Base-by-base conservation (phyloP, 306 rosid genomes). In the Calophaca sinica region DNA sequence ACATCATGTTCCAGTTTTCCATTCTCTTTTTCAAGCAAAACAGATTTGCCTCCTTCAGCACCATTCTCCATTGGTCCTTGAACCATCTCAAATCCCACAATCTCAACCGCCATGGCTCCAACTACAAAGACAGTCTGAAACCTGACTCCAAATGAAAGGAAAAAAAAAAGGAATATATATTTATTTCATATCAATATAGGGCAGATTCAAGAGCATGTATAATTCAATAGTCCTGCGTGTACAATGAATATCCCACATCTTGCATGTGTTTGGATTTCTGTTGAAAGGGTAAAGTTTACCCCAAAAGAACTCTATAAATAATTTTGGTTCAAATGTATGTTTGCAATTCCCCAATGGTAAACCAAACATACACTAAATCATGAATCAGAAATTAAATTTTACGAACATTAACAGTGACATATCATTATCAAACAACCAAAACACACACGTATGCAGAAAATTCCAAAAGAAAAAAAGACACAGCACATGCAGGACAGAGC, bases 31-130 rank as follows among this genome's bases (percentile, higher is more conserved):
- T 72, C 86, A 68, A 33, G 55, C n/a, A 68, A 68, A 73, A 73
- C 77, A 9, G 88, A 67, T 75, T 80, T 78, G 45, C 84, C 97
- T 77, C 74, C 90, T 57, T 65, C 87, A 54, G 84, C 29, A 5
- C 71, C 52, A 41, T 80, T 77, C 31, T 85, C 98, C 72, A 72
- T 71, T 20, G 93, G 99, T 54, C 86, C 94, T 68, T 86, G 77
- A 80, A 90, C 96, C 87, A 79, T 86, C 91, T 92, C 99, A 75
- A 96, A 96, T 74, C 97, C 98, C 57, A 9, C 83, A 84, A 90
- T 87, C 81, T 92, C 99, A 39, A 84, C 83, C 11, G 89, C 85
- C 99, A 96, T 96, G 20, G 57, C 81, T 70, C 82, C 82, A 74
- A 68, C 79, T 55, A 79, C 77, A 84, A 42, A 65, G 28, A 68